phyloP scores from a whole-genome alignment of 371 early-diverging fungal species.

The Blakeslea trispora region DNA sequence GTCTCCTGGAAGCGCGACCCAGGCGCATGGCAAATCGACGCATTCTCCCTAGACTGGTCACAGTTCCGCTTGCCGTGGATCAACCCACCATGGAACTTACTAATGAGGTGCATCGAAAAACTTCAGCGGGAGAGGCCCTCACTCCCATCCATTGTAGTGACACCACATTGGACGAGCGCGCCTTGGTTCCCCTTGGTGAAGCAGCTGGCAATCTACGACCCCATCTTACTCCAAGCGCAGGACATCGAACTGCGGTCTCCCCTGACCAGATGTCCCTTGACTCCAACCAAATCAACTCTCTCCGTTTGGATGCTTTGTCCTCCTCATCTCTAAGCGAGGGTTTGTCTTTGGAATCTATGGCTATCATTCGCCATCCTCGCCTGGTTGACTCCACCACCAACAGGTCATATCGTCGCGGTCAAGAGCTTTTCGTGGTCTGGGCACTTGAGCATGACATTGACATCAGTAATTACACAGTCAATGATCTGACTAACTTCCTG shows the following conservation, averaged over 20 bases:
- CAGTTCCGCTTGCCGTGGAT: no score
- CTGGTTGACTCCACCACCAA: conserved; percentile 13
- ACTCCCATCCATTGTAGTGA: no score
- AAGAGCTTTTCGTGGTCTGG: no score
- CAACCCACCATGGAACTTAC: no score
- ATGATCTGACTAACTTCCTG: conserved; percentile 9
- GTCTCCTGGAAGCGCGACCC: conserved; percentile 29
- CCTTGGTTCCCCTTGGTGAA: no score
- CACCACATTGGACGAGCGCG: no score
- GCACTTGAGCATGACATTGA: conserved; percentile 6
- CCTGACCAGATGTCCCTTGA: neutral
- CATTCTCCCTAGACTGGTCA: conserved; percentile 4
- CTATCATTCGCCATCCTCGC: conserved; percentile 17
- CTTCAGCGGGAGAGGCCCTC: no score
- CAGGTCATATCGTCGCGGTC: conserved; percentile 4
- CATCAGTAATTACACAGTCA: conserved; percentile 17
- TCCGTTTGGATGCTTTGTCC: no score
- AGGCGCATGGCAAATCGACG: conserved; percentile 6
- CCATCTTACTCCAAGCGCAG: neutral
- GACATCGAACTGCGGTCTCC: conserved; percentile 17
- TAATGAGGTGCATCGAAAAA: no score
- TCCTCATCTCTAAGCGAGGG: no score
- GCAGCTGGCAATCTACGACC: no score
- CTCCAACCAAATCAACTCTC: conserved; percentile 9
- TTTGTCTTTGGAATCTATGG: no score